Base-by-base conservation (phyloP, 768 basidiomycete genomes). In the Termitomyces sp. region DNA sequence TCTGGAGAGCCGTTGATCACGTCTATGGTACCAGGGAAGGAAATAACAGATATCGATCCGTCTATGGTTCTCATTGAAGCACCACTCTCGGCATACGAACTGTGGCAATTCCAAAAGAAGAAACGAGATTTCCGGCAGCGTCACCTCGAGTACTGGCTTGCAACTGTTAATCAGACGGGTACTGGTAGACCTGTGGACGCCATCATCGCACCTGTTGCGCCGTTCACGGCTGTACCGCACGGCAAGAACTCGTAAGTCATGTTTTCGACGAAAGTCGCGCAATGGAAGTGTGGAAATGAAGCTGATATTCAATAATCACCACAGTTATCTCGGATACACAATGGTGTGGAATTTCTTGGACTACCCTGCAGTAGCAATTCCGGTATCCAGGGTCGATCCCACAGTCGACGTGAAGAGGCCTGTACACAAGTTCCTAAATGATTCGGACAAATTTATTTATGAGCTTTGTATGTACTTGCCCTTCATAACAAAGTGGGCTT, bases 131-230 rank as follows among this genome's bases (percentile, higher is more conserved):
- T 86, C 30, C 77, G 85, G 24, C 72, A 81, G 59, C 73, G 76
- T 47, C 82, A 88, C 63, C 67, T 87, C 45, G 77, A 83, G 45
- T 68, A 80, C 47, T 90, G 88, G 88, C 76, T 83, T 49, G 72
- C 68, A 5, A 85, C 83, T 0, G 69, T 60, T 10, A 58, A 52
- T 0, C 45, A 61, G 14, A 90, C 88, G 0, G 80, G 79, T 0
- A 91, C 87, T 0, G 87, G 85, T 1, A 70, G 90, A 2, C 85
- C 88, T 5, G 78, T 91, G 6, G 90, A 92, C 64, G 88, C 85
- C 1, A 81, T 93, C 60, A 84, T 92, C 35, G 70, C 74, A 2
- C 86, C 90, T 21, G 75, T 72, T 2, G 83, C 84, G 2, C 75
- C 87, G 1, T 83, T 72, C 62, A 69, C 76, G 0, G 85, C 89